Evolutionary conservation across 345 rosid genomes (phyloP).

Genomic region (Microcos paniculata): DNA sequence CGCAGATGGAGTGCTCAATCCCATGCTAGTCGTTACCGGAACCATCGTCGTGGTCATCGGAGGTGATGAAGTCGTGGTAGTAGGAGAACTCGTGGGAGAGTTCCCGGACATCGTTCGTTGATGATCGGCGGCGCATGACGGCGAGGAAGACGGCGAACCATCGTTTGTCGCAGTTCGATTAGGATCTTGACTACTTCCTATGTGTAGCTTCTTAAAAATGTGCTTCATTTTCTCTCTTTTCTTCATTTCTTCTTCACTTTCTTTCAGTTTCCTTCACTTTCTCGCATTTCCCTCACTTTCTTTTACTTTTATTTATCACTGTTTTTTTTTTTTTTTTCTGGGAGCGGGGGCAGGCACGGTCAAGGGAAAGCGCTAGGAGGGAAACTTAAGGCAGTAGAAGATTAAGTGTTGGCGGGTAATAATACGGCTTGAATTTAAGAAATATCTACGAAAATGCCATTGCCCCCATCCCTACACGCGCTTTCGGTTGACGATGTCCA

Average conservation of each 20-base stretch:
- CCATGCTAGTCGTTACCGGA: constrained; percentile 25
- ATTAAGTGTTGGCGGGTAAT: neutral
- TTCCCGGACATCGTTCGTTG: constrained; percentile 30
- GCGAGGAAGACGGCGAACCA: constrained; percentile 34
- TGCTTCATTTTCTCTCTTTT: constrained; percentile 58
- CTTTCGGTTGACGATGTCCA: neutral
- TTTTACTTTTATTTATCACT: neutral
- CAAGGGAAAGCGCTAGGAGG: constrained; percentile 23
- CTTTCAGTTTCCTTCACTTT: constrained; percentile 7
- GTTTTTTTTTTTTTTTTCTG: neutral
- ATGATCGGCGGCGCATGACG: constrained; percentile 49
- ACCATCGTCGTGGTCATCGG: constrained; percentile 31
- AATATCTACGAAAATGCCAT: constrained; percentile 19
- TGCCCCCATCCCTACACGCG: neutral
- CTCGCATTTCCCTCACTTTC: constrained; percentile 9
- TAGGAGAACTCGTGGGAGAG: constrained; percentile 47
- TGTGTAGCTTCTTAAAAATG: constrained; percentile 93
- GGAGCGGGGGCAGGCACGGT: no score
- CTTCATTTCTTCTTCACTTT: neutral
- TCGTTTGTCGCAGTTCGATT: constrained; percentile 59
- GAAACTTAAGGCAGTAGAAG: constrained; percentile 26
- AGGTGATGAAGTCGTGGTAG: constrained; percentile 24
- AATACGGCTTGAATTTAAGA: constrained; percentile 2
- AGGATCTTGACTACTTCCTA: constrained; percentile 68
- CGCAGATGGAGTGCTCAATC: neutral